Base-by-base conservation (phyloP, 1,284 basidiomycete species). In the Calocybe gambosa region DNA sequence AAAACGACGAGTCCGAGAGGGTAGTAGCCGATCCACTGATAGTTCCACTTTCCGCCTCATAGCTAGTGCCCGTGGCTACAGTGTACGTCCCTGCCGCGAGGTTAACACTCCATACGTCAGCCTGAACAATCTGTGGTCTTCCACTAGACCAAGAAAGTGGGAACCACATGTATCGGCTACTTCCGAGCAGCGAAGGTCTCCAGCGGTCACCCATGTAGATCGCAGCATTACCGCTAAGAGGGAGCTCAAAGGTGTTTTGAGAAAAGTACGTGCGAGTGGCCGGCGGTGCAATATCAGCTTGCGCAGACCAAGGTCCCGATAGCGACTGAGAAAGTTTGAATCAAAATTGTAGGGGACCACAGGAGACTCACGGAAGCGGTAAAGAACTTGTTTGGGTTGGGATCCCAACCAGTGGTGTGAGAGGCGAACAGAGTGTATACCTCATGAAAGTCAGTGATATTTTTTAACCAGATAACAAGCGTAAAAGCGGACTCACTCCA, bases 151-250 rank as follows among this genome's bases (percentile, higher is more conserved):
- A 82, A 43, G 71, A 69, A 45, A 82, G 58, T 2, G 80, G 79
- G 50, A 74, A 74, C 80, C 79, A 82, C 36, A 80, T 75, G 59
- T 82, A 82, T 38, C 68, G 62, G 55, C 77, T 79, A 52, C 71
- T 77, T 9, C 80, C 79, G 3, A 82, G 68, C 6, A 77, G 55
- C 34, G 59, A 57, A n/a, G 76, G 70, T 16, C 76, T 64, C 80
- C 80, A 83, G 35, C 80, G 72, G 58, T 83, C 80, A 37, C 80
- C 80, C 75, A 81, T 80, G 58, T 82, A 82, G 46, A 82, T 71
- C 1, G 69, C 73, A 51, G 72, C 61, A 38, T 60, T 73, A 2
- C 63, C 63, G 7, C 70, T 76, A 36, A 80, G 61, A 7, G 70
- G 67, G 41, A 81, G 59, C 56, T 81, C 75, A 55, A 66, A 80